These are phyloP conservation scores for Aureobasidium sp. DNA, from an alignment of 2,329 filamentous ascomycete genomes.

Conservation along the genomic window DNA sequence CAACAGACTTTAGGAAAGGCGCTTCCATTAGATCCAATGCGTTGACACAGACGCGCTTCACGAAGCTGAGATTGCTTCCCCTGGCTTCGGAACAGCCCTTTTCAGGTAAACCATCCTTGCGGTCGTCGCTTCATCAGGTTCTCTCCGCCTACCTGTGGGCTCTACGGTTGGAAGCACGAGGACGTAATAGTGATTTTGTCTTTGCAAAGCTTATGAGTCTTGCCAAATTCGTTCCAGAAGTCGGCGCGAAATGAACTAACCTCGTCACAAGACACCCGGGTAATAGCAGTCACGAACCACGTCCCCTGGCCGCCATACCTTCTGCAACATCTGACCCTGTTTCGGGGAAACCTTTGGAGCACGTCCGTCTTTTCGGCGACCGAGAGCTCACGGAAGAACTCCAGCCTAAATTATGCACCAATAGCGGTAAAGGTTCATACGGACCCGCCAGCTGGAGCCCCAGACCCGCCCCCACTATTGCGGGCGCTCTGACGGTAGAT, in stretches of 20 bases:
- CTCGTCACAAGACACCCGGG: neutral
- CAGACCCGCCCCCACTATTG: conserved; percentile 9
- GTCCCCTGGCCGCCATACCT: neutral
- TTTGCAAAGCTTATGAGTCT: neutral
- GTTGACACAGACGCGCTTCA: neutral
- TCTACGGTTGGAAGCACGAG: neutral
- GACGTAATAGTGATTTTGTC: neutral
- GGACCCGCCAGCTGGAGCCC: conserved; percentile 1
- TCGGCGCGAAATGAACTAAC: neutral
- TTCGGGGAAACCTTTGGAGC: neutral
- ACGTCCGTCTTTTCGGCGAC: conserved; percentile 7
- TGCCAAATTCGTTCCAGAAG: neutral
- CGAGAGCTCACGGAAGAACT: conserved; percentile 8
- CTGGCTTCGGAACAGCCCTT: neutral
- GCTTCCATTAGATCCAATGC: neutral
- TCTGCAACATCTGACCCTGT: neutral
- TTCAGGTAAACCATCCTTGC: neutral
- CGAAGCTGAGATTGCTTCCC: neutral
- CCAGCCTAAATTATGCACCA: conserved; percentile 10
- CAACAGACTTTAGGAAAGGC: neutral
- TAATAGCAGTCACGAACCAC: neutral
- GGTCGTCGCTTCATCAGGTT: neutral
- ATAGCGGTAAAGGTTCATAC: conserved; percentile 9
- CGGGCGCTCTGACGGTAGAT: conserved; percentile 3
- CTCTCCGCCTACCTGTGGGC: neutral